Evolutionary conservation across 2,329 filamentous ascomycete genomes (phyloP).

Genomic region (Fusarium pseudonygamai): DNA sequence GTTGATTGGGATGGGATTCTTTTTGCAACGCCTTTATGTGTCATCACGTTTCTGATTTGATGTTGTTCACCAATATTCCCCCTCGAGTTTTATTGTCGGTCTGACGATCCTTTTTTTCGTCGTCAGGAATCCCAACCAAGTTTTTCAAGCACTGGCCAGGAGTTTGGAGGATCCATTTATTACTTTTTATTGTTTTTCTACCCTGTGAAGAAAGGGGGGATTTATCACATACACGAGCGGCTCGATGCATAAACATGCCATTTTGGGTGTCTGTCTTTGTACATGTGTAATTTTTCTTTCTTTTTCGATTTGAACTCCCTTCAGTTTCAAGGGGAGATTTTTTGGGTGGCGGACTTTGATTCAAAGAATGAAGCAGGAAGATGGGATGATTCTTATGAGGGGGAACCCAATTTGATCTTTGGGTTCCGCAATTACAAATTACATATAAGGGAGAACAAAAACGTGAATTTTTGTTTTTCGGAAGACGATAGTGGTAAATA

Average conservation of each 20-base stretch:
- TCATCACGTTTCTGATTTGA: slow-evolving; percentile 39
- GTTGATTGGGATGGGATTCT: slow-evolving; percentile 16
- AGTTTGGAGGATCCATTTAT: slow-evolving; percentile 41
- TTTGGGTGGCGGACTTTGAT: slow-evolving; percentile 25
- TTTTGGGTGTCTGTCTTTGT: slow-evolving; percentile 28
- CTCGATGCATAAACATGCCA: slow-evolving; percentile 37
- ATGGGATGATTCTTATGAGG: slow-evolving; percentile 43
- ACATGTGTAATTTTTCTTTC: slow-evolving; percentile 34
- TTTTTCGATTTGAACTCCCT: not conserved
- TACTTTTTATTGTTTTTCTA: slow-evolving; percentile 1
- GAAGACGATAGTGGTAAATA: slow-evolving; percentile 43
- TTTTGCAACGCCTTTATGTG: slow-evolving; percentile 39
- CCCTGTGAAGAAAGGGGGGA: slow-evolving; percentile 30
- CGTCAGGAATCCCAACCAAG: slow-evolving; percentile 25
- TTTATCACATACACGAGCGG: slow-evolving; percentile 42
- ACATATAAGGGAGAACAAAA: slow-evolving; percentile 35
- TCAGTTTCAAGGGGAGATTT: not conserved
- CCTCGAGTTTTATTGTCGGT: slow-evolving; percentile 39
- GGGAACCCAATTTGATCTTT: slow-evolving; percentile 7
- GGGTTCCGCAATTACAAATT: slow-evolving; percentile 39
- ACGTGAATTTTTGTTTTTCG: slow-evolving; percentile 4
- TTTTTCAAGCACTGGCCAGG: slow-evolving; percentile 45
- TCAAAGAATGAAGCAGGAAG: slow-evolving; percentile 41
- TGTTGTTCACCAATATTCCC: slow-evolving; percentile 41
- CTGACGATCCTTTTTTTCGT: slow-evolving; percentile 17